Conservation (phyloP, 148 eudicot genomes). For the Fagopyrum esculentum region DNA sequence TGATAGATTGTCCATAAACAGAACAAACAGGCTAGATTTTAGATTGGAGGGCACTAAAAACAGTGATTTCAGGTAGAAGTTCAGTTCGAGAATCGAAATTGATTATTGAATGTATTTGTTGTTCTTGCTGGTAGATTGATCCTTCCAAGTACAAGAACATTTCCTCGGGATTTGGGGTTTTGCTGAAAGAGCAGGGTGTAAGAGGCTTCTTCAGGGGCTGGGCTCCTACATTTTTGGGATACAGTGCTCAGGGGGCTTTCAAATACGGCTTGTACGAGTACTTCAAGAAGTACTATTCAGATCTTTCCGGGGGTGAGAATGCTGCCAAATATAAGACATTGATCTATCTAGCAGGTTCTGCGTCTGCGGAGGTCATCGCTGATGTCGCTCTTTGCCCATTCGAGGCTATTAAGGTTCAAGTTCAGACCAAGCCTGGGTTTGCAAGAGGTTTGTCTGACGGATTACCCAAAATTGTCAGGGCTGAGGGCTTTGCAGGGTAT, state of each 20-base stretch:
- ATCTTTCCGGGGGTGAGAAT: slow-evolving; percentile 54
- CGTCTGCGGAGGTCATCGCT: slow-evolving; percentile 71
- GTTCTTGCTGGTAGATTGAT: slow-evolving; percentile 33
- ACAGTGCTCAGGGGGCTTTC: slow-evolving; percentile 75
- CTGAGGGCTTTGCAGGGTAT: slow-evolving; percentile 35
- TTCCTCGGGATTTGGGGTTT: slow-evolving; percentile 45
- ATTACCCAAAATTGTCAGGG: slow-evolving; percentile 49
- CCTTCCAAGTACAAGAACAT: slow-evolving; percentile 61
- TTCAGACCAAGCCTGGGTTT: slow-evolving; percentile 70
- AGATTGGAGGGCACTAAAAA: too few species aligned
- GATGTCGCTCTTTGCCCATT: slow-evolving; percentile 70
- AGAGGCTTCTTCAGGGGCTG: slow-evolving; percentile 65
- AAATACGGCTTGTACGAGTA: slow-evolving; percentile 65
- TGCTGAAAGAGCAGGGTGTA: slow-evolving; percentile 58
- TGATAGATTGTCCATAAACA: too few species aligned
- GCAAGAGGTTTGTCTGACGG: slow-evolving; percentile 72
- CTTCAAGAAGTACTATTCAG: slow-evolving; percentile 73
- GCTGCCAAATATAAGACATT: slow-evolving; percentile 57
- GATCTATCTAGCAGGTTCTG: slow-evolving; percentile 62
- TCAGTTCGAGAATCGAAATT: background rate
- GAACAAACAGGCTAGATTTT: too few species aligned
- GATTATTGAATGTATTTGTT: background rate
- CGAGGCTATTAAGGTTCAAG: slow-evolving; percentile 78
- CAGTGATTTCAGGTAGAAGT: too few species aligned
- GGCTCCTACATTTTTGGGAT: slow-evolving; percentile 67